Evolutionary conservation across 2,329 filamentous ascomycete species (phyloP).

Genomic region (Scortechinia acanthostroma): DNA sequence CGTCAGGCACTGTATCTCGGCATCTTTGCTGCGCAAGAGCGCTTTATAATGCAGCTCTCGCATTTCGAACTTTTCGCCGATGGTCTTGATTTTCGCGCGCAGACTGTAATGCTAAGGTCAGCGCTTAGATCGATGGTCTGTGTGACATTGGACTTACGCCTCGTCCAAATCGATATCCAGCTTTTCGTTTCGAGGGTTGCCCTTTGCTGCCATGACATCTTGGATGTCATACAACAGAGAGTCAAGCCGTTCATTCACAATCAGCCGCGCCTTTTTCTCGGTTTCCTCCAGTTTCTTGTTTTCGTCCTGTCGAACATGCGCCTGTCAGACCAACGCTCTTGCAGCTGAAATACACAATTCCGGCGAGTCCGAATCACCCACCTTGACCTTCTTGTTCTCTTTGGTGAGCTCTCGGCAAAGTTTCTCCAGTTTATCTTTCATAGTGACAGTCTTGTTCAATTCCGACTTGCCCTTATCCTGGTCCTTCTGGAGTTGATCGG

Average conservation of each 20-base stretch:
- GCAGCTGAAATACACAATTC: too few relatives aligned
- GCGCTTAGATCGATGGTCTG: not conserved
- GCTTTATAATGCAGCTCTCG: slow-evolving; percentile 36
- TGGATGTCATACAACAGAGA: slow-evolving; percentile 77
- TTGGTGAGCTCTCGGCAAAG: slow-evolving; percentile 87
- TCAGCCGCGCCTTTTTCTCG: slow-evolving; percentile 73
- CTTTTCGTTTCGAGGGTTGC: slow-evolving; percentile 72
- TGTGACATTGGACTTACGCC: slow-evolving; percentile 54
- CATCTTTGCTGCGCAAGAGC: slow-evolving; percentile 84
- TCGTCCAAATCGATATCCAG: slow-evolving; percentile 85
- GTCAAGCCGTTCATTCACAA: slow-evolving; percentile 80
- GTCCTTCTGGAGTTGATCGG: slow-evolving; percentile 91
- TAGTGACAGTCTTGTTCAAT: slow-evolving; percentile 77
- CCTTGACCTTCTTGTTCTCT: slow-evolving; percentile 98
- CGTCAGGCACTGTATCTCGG: slow-evolving; percentile 88
- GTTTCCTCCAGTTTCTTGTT: slow-evolving; percentile 85
- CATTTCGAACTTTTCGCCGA: not conserved
- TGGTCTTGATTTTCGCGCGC: slow-evolving; percentile 1
- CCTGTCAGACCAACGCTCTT: not conserved
- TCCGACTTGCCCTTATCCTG: slow-evolving; percentile 85
- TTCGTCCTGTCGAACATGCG: slow-evolving; percentile 59
- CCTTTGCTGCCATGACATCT: slow-evolving; percentile 79
- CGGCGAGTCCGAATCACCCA: slow-evolving; percentile 25
- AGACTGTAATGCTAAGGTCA: not conserved
- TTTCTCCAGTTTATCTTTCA: slow-evolving; percentile 96